Evolutionary conservation across 1,139 yeast genomes (phyloP), one percentile per base, ranked within the genome.

Genomic region (Arxiozyma heterogenica): DNA sequence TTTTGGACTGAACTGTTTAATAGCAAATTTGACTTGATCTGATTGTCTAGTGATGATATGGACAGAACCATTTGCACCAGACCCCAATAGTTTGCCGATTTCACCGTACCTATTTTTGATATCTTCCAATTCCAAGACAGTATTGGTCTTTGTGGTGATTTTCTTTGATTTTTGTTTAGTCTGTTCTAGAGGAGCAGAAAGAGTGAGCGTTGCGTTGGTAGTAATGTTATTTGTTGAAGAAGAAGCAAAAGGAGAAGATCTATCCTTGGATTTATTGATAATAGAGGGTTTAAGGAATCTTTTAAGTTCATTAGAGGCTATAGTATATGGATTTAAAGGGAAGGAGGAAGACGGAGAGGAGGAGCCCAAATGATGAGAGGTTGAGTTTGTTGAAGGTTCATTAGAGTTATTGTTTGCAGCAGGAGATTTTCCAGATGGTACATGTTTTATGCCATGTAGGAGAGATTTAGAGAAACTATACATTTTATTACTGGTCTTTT

Each of bases 1-100:
- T 58, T 91, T 80, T 3, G 95, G 84, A 58, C 98, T 77, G 66
- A 94, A 93, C 70, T 93, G 96, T 69, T 94, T 93, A 44, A 93
- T 97, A 0, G 98, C 98, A 73, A 91, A 91, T 1, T 94, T 82
- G 55, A 85, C 82, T 41, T 79, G 76, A 69, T 93, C 98, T 8
- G 86, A 77, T 6, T 90, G 82, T 58, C 98, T 79, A 55, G 81
- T 82, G 64, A 93, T 82, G 53, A 93, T 76, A 56, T 94, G 51
- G 12, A 93, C 99, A 1, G 94, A 85, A 3, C 99, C 99, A 49
- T 98, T 98, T 2, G 98, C 98, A 41, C 99, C 99, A 41, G 95
- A 84, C 20, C 98, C 99, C 59, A 93, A 75, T 56, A 86, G 83
- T 60, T 88, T 86, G 51, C 97, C 97, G 58, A 91, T 75, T 61